Evolutionary conservation across 169 alveolate genomes (phyloP).

Genomic region (Plasmodium adleri): DNA sequence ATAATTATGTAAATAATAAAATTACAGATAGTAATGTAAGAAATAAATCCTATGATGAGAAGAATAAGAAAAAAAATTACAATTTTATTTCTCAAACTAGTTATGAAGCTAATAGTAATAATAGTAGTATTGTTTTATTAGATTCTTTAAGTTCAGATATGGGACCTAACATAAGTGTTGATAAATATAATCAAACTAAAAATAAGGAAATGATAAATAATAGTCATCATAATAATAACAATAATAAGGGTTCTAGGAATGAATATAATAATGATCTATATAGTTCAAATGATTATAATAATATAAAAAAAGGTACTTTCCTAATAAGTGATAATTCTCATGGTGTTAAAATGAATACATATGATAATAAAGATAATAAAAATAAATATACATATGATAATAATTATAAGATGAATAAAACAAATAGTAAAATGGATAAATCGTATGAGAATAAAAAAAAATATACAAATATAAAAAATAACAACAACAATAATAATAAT

Average conservation of each 20-base stretch:
- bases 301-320: neutral
- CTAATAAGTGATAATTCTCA: neutral
- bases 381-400: neutral
- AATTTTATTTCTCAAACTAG: conserved; percentile 77
- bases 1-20: neutral
- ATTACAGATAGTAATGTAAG: neutral
- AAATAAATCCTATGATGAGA: conserved; percentile 5
- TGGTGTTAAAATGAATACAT: neutral
- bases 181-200: conserved; percentile 19
- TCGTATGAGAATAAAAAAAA: neutral
- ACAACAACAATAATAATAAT: neutral
- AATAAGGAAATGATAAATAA: conserved; percentile 1
- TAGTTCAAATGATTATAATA: conserved; percentile 50
- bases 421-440: neutral
- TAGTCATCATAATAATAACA: conserved; percentile 5
- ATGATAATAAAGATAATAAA: conserved; percentile 5
- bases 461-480: too few species aligned
- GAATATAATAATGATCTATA: conserved; percentile 14
- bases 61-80: conserved; percentile 6
- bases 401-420: neutral
- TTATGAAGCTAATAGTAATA: conserved; percentile 72
- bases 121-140: conserved; percentile 31
- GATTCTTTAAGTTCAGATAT: conserved; percentile 60
- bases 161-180: conserved; percentile 36
- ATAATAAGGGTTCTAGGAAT: neutral